These are phyloP conservation scores for Calycina herbarum DNA, from an alignment of 2,329 filamentous ascomycete species.

Conservation along the genomic window DNA sequence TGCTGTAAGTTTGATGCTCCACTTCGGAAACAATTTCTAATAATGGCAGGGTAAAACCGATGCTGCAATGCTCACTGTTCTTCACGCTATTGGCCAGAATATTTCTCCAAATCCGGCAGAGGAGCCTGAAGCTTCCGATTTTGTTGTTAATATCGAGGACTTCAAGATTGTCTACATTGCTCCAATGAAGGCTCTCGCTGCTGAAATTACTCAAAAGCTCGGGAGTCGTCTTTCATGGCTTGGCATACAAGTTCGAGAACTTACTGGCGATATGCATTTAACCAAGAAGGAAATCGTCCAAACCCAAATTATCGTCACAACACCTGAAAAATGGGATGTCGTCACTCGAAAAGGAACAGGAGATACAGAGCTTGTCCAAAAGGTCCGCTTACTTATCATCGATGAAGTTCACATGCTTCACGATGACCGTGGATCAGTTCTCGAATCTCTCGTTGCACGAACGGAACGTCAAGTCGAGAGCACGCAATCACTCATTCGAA, in stretches of 20 bases:
- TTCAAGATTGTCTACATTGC: constrained; percentile 99
- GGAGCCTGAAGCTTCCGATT: constrained; percentile 70
- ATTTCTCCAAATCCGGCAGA: constrained; percentile 77
- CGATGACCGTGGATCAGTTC: constrained; percentile 91
- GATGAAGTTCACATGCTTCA: constrained; percentile 99
- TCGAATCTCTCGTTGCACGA: constrained; percentile 92
- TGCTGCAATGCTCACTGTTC: constrained; percentile 92
- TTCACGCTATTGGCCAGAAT: constrained; percentile 88
- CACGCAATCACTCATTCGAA: constrained; percentile 94
- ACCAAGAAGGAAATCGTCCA: constrained; percentile 94
- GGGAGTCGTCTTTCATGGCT: constrained; percentile 92
- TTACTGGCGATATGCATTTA: constrained; percentile 98
- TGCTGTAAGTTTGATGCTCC: constrained; percentile 55
- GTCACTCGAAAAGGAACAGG: constrained; percentile 96
- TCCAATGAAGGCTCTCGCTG: constrained; percentile 97
- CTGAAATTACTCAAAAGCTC: constrained; percentile 93
- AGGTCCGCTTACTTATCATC: constrained; percentile 92
- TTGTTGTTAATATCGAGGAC: constrained; percentile 78
- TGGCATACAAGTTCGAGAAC: constrained; percentile 85
- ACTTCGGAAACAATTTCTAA: constrained; percentile 19
- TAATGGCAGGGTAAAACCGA: constrained; percentile 82
- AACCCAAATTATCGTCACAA: constrained; percentile 98
- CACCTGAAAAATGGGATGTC: constrained; percentile 99
- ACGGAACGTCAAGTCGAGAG: constrained; percentile 97
- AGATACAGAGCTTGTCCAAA: constrained; percentile 96